Percentiles rank a stretch among this genome's conserved stretches.
Evolutionary conservation across 2,329 filamentous ascomycete species (phyloP).

Genomic region (Pyrenochaeta sp.): DNA sequence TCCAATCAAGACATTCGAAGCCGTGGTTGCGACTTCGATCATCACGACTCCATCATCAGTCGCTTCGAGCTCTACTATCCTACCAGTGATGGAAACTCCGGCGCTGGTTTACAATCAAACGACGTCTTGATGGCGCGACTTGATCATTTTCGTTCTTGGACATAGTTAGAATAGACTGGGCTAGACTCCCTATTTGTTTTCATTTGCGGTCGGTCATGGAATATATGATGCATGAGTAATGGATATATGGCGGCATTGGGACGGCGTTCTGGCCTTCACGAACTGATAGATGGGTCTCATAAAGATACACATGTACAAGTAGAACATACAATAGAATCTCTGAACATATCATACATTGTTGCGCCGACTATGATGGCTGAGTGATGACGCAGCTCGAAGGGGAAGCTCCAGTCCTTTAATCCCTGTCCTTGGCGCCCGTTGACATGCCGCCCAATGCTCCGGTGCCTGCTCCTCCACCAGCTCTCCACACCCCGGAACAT

Average conservation of each 20-base stretch:
- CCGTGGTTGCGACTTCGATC: constrained; percentile 11
- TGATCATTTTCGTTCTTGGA: constrained; percentile 1
- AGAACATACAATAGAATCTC: constrained; percentile 6
- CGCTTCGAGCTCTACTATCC: constrained; percentile 8
- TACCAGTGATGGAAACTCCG: constrained; percentile 14
- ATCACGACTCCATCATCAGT: constrained; percentile 6
- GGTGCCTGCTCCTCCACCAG: constrained; percentile 32
- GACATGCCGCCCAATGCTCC: constrained; percentile 32
- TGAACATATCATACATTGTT: neutral
- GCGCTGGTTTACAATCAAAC: constrained; percentile 16
- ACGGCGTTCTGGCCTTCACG: constrained; percentile 20
- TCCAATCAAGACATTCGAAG: constrained; percentile 44
- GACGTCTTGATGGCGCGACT: neutral
- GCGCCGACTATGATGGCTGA: neutral
- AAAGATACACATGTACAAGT: constrained; percentile 4
- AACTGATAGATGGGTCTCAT: constrained; percentile 3
- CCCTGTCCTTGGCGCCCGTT: constrained; percentile 40
- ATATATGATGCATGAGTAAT: constrained; percentile 17
- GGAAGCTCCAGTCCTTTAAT: constrained; percentile 25
- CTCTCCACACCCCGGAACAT: constrained; percentile 40
- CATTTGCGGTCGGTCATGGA: neutral
- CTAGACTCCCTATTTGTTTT: neutral
- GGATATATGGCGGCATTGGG: constrained; percentile 17
- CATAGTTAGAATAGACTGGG: neutral
- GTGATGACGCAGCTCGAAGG: constrained; percentile 40